These are phyloP conservation scores for Mycena filopes DNA, from an alignment of 768 basidiomycete species.

Conservation along the genomic window DNA sequence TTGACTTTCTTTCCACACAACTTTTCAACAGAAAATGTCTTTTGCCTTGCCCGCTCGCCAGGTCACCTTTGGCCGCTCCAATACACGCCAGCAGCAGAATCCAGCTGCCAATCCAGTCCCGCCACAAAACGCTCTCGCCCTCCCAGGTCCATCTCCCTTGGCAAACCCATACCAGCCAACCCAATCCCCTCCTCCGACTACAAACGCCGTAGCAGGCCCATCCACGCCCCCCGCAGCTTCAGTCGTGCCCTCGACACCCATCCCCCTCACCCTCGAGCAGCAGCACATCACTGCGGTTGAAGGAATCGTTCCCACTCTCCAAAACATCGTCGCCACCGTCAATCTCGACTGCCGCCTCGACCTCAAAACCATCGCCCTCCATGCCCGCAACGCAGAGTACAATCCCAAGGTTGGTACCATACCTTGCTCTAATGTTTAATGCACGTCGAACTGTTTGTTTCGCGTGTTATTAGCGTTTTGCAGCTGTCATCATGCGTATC, in stretches of 20 bases:
- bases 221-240: conserved; percentile 58
- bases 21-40: conserved; percentile 50
- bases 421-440: conserved; percentile 53
- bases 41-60: conserved; percentile 83
- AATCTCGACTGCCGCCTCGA: conserved; percentile 97
- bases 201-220: conserved; percentile 64
- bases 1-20: conserved; percentile 44
- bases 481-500: conserved; percentile 99
- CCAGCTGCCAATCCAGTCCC: conserved; percentile 66
- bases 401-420: conserved; percentile 93
- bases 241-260: conserved; percentile 73
- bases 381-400: conserved; percentile 98
- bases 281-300: conserved; percentile 97
- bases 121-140: conserved; percentile 51
- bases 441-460: conserved; percentile 67
- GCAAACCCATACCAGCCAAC: conserved; percentile 63
- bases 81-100: conserved; percentile 50
- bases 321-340: conserved; percentile 99
- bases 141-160: conserved; percentile 66
- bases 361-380: conserved; percentile 97
- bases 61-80: conserved; percentile 79
- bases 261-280: conserved; percentile 84
- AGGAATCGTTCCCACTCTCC: conserved; percentile 98
- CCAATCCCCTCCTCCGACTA: conserved; percentile 37
- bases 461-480: conserved; percentile 88